Evolutionary conservation across 805 yeast genomes (phyloP), one percentile per base, ranked within the genome.

Genomic region (Metschnikowia lochheadii): DNA sequence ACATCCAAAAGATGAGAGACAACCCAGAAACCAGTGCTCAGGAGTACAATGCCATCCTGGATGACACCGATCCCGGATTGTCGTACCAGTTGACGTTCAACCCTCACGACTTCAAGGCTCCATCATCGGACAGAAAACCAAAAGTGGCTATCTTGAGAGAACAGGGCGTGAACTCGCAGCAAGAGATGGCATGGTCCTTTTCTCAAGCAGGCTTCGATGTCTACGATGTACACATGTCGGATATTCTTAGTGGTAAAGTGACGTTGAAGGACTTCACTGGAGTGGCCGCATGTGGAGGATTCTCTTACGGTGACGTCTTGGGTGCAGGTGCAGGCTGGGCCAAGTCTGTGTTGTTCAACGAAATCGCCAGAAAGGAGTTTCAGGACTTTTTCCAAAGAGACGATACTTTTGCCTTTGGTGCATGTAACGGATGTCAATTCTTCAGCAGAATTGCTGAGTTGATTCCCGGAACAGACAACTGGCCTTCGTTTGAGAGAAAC

Each of bases 241-340:
- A 94, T 67, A 80, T 94, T 52, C 72, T 91, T 55, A 72, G 78
- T 36, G 96, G 96, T 40, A 78, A 75, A 60, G 86, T 86, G 34
- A 67, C 83, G 17, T 77, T 94, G 56, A 84, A 82, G 62, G 85
- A 82, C 41, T 94, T 94, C 69, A 89, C 85, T 45, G 99, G 99
- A 55, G 61, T 94, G 44, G 98, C 97, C 40, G 98, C 98, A 3
- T 95, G 99, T 73, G 99, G 99, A 70, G 99, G 99, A 14, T 94
- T 94, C 77, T 89, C 97, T 1, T 94, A 91, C 64, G 99, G 99
- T 78, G 99, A 94, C 71, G 99, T 94, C 44, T 77, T 94, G 53
- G 99, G 99, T 59, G 99, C 99, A 34, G 99, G 97, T 66, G 87
- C 92, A 48, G 99, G 99, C 51, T 94, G 99, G 99, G 99, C 99